A percentile compares a stretch with the other conserved stretches of the same genome.
Conservation (phyloP, 1,284 basidiomycete species). For the Ustilago sp. region DNA sequence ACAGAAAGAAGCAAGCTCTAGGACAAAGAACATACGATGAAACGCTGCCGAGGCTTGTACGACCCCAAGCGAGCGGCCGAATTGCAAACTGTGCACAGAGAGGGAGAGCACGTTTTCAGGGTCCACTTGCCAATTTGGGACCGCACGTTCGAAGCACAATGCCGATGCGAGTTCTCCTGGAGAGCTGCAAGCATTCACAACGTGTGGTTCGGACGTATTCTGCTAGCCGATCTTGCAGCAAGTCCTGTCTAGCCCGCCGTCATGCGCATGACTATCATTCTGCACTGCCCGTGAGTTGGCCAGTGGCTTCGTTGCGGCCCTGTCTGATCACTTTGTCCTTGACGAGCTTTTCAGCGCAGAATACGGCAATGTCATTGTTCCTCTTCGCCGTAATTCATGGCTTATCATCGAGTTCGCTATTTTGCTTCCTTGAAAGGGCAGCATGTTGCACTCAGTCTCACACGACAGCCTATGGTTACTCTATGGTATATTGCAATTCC, state of each 20-base stretch:
- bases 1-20: not conserved
- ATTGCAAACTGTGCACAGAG: not conserved
- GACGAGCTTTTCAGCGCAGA: no score
- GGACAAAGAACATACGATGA: not conserved
- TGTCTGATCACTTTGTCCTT: no score
- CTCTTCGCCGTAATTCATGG: not conserved
- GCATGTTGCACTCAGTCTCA: no score
- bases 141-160: conserved; percentile 3
- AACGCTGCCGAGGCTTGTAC: not conserved
- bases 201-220: not conserved
- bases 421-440: no score
- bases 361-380: no score
- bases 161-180: not conserved
- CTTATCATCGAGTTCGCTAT: not conserved
- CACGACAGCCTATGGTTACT: not conserved
- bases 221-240: no score
- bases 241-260: no score
- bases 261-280: no score
- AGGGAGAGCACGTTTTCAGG: conserved; percentile 20
- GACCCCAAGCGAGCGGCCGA: not conserved
- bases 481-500: not conserved
- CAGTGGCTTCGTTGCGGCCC: no score
- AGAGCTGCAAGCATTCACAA: not conserved
- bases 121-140: conserved; percentile 10
- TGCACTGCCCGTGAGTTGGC: no score